These are phyloP conservation scores for Phialophora macrospora DNA, from an alignment of 2,329 filamentous ascomycete genomes.

Conservation along the genomic window DNA sequence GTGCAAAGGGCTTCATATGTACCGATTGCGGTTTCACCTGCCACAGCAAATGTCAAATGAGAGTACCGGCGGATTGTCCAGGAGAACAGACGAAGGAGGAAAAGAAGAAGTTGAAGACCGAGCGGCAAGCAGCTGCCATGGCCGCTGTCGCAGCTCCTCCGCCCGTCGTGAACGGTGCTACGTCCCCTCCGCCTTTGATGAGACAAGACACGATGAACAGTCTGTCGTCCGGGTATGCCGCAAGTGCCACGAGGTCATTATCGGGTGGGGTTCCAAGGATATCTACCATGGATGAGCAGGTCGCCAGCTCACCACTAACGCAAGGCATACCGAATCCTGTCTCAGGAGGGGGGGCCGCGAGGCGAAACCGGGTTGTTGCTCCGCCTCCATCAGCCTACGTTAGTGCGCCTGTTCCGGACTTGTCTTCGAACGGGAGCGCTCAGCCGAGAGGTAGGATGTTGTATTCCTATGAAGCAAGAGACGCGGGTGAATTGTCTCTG, in stretches of 20 bases:
- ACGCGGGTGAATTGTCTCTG: constrained; percentile 80
- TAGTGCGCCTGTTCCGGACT: constrained; percentile 60
- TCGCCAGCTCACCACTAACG: constrained; percentile 48
- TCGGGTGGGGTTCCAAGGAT: constrained; percentile 62
- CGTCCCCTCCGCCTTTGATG: constrained; percentile 63
- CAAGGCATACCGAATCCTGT: constrained; percentile 43
- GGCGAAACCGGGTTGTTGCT: constrained; percentile 77
- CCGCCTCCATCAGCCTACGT: constrained; percentile 85
- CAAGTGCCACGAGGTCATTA: constrained; percentile 76
- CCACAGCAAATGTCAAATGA: constrained; percentile 99
- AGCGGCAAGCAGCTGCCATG: constrained; percentile 79
- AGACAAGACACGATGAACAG: constrained; percentile 90
- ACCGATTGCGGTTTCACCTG: constrained; percentile 97
- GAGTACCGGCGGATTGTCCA: constrained; percentile 93
- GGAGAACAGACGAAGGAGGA: constrained; percentile 94
- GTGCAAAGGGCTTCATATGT: constrained; percentile 95
- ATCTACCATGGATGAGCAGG: constrained; percentile 57
- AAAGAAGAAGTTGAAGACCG: constrained; percentile 87
- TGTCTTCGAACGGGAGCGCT: constrained; percentile 44
- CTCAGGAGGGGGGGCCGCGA: constrained; percentile 38
- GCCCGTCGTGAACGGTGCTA: constrained; percentile 54
- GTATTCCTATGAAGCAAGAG: constrained; percentile 80
- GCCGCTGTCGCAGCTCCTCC: constrained; percentile 51
- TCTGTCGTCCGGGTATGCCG: constrained; percentile 83
- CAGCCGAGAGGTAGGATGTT: constrained; percentile 84